Base-by-base conservation (phyloP, 257 asterid genomes). In the Knoxia roxburghii region DNA sequence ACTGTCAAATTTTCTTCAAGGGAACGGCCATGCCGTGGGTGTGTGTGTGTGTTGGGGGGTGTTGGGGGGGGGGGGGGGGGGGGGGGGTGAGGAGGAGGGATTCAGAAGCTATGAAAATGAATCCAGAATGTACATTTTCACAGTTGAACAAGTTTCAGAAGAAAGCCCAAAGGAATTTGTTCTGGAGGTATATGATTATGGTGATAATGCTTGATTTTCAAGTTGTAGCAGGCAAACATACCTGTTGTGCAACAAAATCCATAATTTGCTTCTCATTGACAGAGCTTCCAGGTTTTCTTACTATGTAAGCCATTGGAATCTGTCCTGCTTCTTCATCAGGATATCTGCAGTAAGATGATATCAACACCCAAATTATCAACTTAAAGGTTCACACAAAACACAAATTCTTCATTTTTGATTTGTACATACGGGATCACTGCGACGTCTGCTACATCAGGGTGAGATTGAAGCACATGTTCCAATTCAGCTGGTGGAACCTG, bases 401-500 rank as follows among this genome's bases (percentile, higher is more conserved):
- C 33, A 17, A 8, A 20, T 46, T 6, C 51, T 13, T 17, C n/a
- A 21, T 20, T 2, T 60, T 20, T 60, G 62, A 40, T 7, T 40
- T 59, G 11, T 60, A 74, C 96, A 72, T 87, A 92, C 98, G 97
- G 98, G 67, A 92, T 80, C 50, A 92, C 97, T 30, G 98, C 98
- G 60, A 97, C 97, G 80, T 92, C 98, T 51, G 87, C 87, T 60
- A 94, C 73, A 45, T 85, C 89, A 37, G 96, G 96, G 53, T 86
- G 72, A 13, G 95, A 87, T 55, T 77, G 95, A 75, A 93, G 99
- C 62, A 93, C 48, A 50, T 90, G 96, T 73, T 92, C 98, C 74
- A 92, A 80, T 68, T 92, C 98, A 8, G 90, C 97, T 7, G 98
- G 98, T 41, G 98, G 95, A 68, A 92, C 98, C 98, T 92, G 91